Base-by-base conservation (phyloP, 169 alveolate species). In the Plasmodium fragile region DNA sequence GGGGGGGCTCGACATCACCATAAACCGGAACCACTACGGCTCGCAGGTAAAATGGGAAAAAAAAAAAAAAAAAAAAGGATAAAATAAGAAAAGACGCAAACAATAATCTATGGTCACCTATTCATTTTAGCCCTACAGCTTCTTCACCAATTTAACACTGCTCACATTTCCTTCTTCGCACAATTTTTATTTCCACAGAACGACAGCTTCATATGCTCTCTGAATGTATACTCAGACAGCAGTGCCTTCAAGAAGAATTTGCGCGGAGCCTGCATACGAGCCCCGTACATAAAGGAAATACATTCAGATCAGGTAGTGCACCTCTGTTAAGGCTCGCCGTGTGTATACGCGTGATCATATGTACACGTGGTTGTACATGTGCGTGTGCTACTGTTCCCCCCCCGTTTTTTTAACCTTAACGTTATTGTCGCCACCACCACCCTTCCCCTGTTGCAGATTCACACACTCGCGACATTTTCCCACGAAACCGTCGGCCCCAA, bases 151-250 rank as follows among this genome's bases (percentile, higher is more conserved):
- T 30, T 49, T 25, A 16, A 30, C 32, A 6, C 18, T 34, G 53
- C 18, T 2, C 28, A 32, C 55, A 3, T 11, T 52, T 4, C 39
- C 22, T 32, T 11, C 70, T 52, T 34, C 25, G 10, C 53, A 49
- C 52, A 16, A 10, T 25, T 22, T 83, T 16, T 41, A 45, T 5
- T 8, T 39, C 49, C 81, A 16, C 73, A 87, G 93, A 87, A 87
- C 81, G 93, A 87, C 45, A 87, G 93, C 78, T 87, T 87, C 70
- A 87, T 87, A 53, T 87, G 93, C 65, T 77, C 93, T 1, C 49
- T 87, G 71, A 39, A 87, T 78, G 71, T 87, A 8, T 65, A 77
- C 32, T 78, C 93, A 16, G 45, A 87, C 4, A 28, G 52, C 81
- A 59, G 81, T 18, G 80, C 36, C 70, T 78, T 87, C 70, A 87